Evolutionary conservation across 305 asterid species (phyloP), one percentile per base, ranked within the genome.

Genomic region (Plantago coronopus): DNA sequence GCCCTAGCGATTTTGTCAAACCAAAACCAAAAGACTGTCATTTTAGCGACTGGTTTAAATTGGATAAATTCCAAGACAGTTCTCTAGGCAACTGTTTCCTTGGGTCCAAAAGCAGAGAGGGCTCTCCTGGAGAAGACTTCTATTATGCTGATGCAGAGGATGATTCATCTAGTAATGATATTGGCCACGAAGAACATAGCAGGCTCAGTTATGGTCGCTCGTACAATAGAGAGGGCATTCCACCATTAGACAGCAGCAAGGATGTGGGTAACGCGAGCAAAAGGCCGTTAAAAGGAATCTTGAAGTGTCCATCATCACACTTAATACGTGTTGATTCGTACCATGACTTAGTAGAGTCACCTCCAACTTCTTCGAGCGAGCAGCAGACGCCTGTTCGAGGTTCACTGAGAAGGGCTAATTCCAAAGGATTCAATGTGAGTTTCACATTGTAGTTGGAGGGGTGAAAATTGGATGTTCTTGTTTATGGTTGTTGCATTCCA

Each of bases 371-470:
- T 1, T 59, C 78, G 13, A 47, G 21, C 20, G 67, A 57, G 37
- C 61, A 57, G 37, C 61, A 25, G 23, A 11, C 29, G 56, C 60
- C 45, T 44, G 47, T 62, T 0, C 54, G 57, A 43, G 48, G 38
- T 2, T 13, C 49, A 18, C 68, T 89, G 63, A 83, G 55, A 61
- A 76, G 95, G 72, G 95, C 95, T 22, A 89, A 89, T 70, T 89
- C 95, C 14, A 89, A 84, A 71, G 97, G 95, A 54, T 73, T 17
- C 83, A 89, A 87, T 46, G 95, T 89, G 17, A 75, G 81, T 46
- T 89, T 89, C 63, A 72, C 71, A 51, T 77, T 9, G 12, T 59
- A 44, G 63, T 63, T 63, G 38, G 43, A 59, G 64, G 62, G 29
- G 15, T 17, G 15, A 57, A 57, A 40, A 21, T 19, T 20, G 31